Conservation (phyloP, 805 yeast genomes). For the Cephaloascus albidus region DNA sequence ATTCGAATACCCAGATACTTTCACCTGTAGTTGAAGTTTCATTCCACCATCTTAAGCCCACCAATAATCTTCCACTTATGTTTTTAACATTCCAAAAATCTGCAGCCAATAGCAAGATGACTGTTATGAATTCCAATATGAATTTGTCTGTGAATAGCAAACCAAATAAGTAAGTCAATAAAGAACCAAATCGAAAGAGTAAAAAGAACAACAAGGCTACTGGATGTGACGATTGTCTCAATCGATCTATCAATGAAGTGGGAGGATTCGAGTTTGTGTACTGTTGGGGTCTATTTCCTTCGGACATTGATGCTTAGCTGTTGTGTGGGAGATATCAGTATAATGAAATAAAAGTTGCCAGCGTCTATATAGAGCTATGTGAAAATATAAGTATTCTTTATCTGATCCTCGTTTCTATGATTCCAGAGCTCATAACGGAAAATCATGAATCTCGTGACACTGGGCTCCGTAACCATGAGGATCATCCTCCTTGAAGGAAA, state of each 20-base stretch:
- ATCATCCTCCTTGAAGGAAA: no score
- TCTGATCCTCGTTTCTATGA: no score
- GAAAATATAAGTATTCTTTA: no score
- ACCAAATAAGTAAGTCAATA: conserved; percentile 64
- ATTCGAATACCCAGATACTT: conserved; percentile 81
- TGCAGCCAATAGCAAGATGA: conserved; percentile 69
- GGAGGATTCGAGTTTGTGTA: background rate
- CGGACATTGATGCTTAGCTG: no score
- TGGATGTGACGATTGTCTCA: conserved; percentile 74
- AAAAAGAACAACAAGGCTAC: conserved; percentile 62
- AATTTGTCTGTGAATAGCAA: conserved; percentile 55
- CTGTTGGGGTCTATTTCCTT: background rate
- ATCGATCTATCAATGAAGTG: conserved; percentile 16
- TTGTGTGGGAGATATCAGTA: no score
- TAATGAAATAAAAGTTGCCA: no score
- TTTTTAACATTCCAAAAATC: conserved; percentile 95
- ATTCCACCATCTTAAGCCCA: conserved; percentile 97
- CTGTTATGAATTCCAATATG: conserved; percentile 69
- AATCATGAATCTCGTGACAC: no score
- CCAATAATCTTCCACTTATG: conserved; percentile 80
- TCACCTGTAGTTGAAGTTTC: conserved; percentile 61
- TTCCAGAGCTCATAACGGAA: no score
- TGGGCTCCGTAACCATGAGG: no score
- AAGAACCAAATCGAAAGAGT: conserved; percentile 52
- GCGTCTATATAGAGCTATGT: no score